Evolutionary conservation across 148 eudicot species (phyloP).

Genomic region (Diospyros lotus): DNA sequence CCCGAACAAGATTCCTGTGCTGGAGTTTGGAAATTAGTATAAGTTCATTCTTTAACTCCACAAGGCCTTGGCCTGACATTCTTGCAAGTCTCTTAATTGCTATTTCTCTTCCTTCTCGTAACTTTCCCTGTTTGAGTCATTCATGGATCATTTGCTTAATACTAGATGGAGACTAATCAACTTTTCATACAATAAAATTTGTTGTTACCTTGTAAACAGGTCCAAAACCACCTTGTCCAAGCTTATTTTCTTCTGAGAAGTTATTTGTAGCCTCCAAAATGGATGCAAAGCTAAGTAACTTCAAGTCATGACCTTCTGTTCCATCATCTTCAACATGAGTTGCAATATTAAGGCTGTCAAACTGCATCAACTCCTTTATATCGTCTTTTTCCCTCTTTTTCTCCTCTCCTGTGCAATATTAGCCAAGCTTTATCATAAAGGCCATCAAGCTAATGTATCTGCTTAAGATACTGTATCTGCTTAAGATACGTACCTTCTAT

Average conservation of each 20-base stretch:
- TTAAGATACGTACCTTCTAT: background rate
- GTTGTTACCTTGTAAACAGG: background rate
- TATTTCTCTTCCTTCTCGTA: constrained; percentile 6
- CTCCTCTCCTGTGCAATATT: background rate
- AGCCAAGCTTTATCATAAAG: background rate
- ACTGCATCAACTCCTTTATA: background rate
- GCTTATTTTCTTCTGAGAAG: constrained; percentile 6
- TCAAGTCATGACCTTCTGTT: constrained; percentile 4
- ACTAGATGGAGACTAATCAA: background rate
- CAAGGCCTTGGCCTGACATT: constrained; percentile 8
- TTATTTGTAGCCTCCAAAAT: background rate
- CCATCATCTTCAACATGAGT: background rate
- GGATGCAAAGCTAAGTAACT: background rate
- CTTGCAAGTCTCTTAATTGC: constrained; percentile 5
- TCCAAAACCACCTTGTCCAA: constrained; percentile 8
- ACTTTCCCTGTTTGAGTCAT: constrained; percentile 12
- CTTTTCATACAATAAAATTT: background rate
- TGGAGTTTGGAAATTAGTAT: constrained; percentile 6
- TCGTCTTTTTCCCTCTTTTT: background rate
- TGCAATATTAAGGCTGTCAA: background rate
- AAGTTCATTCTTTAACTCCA: constrained; percentile 9
- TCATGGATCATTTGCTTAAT: background rate
- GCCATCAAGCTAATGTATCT: background rate
- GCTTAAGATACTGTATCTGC: too few relatives aligned
- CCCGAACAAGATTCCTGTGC: constrained; percentile 2